Base-by-base conservation (phyloP, 2,329 filamentous ascomycete genomes). In the Fusarium nodosum region DNA sequence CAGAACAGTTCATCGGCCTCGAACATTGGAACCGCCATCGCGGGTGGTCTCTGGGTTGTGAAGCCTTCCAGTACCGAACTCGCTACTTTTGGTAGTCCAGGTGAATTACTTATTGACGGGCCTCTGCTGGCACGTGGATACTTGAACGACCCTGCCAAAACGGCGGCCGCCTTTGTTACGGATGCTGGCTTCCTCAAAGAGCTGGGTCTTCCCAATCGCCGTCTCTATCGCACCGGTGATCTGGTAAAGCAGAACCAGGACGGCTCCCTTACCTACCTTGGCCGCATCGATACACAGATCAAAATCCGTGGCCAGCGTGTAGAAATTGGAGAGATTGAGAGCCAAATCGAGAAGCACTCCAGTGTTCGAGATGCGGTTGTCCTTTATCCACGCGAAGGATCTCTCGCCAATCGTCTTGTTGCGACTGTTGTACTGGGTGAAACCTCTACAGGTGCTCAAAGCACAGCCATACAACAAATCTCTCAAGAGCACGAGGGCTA, bases 41-140 rank as follows among this genome's bases (percentile, higher is more conserved):
- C 48, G 24, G 48, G 48, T 52, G 48, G 48, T 39, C 48, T 52
- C 48, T 52, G 48, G 48, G 48, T 52, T 52, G 48, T 52, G n/a
- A 52, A 39, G 13, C 48, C 34, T 30, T 26, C 48, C 24, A 52
- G 48, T 52, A 52, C 48, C 22, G 24, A 39, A 52, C 48, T 52
- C 48, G 34, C 34, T 38, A 34, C 48, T 39, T 39, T 52, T 52
- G 48, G 48, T 34, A 52, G 34, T 20, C 48, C 48, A 9, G 48
- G 48, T 18, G 48, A 52, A 39, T 39, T 52, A 20, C 48, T 52
- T 52, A 52, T 52, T 20, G 34, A 30, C 48, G 48, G 48, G 34
- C 48, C 48, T n/a, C 34, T 52, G n/a, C 34, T 52, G 34, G 48
- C 48, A 39, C 48, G 48, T 4, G 48, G 48, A 39, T 52, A 52